A percentile compares a stretch with the other conserved stretches of the same genome.
Conservation (phyloP, 768 basidiomycete species). For the Tricholoma sp. region DNA sequence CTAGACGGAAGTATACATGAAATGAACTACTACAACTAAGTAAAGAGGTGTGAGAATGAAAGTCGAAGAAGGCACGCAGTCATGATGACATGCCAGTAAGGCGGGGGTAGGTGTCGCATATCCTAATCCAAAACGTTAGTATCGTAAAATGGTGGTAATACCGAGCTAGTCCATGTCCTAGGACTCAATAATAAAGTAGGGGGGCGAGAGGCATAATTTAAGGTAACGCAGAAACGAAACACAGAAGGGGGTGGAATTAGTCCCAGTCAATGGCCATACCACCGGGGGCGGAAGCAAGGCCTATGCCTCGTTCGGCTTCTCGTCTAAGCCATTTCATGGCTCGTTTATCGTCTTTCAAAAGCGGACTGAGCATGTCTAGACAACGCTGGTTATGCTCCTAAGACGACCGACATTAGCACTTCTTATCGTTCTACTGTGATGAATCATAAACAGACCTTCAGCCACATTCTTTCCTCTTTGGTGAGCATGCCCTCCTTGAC, state of each 20-base stretch:
- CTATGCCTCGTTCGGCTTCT: constrained; percentile 72
- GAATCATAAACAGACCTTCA: constrained; percentile 49
- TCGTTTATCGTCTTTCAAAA: constrained; percentile 72
- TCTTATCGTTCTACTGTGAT: not conserved
- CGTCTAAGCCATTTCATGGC: constrained; percentile 77
- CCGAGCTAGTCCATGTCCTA: constrained; percentile 5
- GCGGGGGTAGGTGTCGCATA: not conserved
- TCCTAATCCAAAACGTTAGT: constrained; percentile 1
- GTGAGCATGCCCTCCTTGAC: constrained; percentile 80
- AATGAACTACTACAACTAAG: constrained; percentile 1
- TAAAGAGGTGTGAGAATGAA: not conserved
- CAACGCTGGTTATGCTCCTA: constrained; percentile 81
- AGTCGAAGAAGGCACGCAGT: not conserved
- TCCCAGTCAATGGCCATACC: constrained; percentile 81
- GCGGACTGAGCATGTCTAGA: constrained; percentile 55
- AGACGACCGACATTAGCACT: not conserved
- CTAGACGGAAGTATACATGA: constrained; percentile 16
- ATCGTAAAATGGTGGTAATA: not conserved
- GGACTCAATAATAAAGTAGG: not conserved
- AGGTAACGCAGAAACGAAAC: constrained; percentile 8
- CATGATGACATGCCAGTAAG: not conserved
- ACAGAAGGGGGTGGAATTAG: constrained; percentile 29
- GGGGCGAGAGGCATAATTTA: not conserved
- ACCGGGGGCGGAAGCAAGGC: constrained; percentile 61
- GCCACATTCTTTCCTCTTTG: constrained; percentile 82